Evolutionary conservation across 305 asterid genomes (phyloP).

Genomic region (Plantago coronopus): DNA sequence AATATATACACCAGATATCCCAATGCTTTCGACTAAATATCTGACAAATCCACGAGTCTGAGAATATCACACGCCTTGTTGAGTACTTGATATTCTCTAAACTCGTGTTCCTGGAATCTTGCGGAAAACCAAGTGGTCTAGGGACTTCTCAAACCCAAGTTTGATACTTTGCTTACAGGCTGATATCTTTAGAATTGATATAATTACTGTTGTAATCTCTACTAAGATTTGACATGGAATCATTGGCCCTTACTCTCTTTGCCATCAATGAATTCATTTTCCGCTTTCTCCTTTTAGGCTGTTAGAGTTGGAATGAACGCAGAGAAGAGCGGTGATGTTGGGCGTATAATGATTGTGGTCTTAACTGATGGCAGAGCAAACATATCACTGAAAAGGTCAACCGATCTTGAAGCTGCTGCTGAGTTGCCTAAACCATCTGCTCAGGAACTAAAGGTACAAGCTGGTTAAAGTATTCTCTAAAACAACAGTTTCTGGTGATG

Average conservation of each 20-base stretch:
- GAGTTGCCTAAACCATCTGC: slow-evolving; percentile 84
- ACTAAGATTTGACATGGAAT: not conserved
- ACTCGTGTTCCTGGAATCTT: not conserved
- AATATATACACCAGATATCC: not conserved
- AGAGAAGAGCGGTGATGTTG: slow-evolving; percentile 98
- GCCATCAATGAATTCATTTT: not conserved
- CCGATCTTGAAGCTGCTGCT: slow-evolving; percentile 73
- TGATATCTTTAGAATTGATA: not conserved
- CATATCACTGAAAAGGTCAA: slow-evolving; percentile 89
- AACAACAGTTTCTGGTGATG: not conserved
- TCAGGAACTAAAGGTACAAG: slow-evolving; percentile 73
- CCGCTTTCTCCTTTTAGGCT: slow-evolving; percentile 44
- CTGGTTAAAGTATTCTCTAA: not conserved
- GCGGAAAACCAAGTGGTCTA: not conserved
- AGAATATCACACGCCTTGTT: not conserved
- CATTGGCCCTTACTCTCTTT: not conserved
- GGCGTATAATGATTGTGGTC: slow-evolving; percentile 95
- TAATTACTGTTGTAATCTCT: not conserved
- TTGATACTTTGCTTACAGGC: not conserved
- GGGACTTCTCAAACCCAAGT: not conserved
- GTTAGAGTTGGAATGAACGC: slow-evolving; percentile 98
- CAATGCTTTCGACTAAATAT: not conserved
- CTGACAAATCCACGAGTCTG: not conserved
- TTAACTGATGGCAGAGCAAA: slow-evolving; percentile 98
- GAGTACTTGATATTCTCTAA: not conserved